Base-by-base conservation (phyloP, 306 rosid species). In the Astragalus membranaceus region DNA sequence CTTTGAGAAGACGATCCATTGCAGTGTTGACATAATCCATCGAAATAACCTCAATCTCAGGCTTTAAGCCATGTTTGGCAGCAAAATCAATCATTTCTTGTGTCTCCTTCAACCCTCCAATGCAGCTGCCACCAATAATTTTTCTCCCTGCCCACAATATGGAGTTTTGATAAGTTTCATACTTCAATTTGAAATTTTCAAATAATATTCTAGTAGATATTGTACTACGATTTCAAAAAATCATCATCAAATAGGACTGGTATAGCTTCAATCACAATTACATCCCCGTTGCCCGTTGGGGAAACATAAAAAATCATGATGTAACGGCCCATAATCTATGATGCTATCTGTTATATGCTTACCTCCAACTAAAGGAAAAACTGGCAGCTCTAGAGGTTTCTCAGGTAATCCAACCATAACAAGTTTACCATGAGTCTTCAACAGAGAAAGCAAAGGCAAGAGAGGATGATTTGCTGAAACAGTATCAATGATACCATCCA, bases 401-500 rank as follows among this genome's bases (percentile, higher is more conserved):
- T 75, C 79, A 0, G 86, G 84, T 14, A 39, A 72, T 48, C 88
- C 92, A 33, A 87, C 55, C 82, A 84, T n/a, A 11, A 87, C 41
- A 37, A 87, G 78, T 32, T 84, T 87, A 4, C 92, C 88, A 55
- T 82, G 70, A 26, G 61, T 0, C 72, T 87, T 87, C 70, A 85
- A 52, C 54, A 87, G 16, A 32, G 42, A 64, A 57, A 83, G 7
- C 48, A 82, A 60, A 12, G 88, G 89, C 36, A 67, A 2, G 0
- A 85, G 71, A 49, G 88, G 72, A 70, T 87, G 89, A 0, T 2
- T 1, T 4, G 80, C 85, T 7, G 86, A 80, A 36, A 82, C 87
- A 0, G 88, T 80, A 64, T 87, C 92, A 48, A 87, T 70, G 64
- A 87, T 82, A 11, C 92, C 92, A 70, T 87, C 89, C 39, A 85